These are phyloP conservation scores for Logfia minima DNA, from an alignment of 129 eudicot genomes.

Conservation along the genomic window DNA sequence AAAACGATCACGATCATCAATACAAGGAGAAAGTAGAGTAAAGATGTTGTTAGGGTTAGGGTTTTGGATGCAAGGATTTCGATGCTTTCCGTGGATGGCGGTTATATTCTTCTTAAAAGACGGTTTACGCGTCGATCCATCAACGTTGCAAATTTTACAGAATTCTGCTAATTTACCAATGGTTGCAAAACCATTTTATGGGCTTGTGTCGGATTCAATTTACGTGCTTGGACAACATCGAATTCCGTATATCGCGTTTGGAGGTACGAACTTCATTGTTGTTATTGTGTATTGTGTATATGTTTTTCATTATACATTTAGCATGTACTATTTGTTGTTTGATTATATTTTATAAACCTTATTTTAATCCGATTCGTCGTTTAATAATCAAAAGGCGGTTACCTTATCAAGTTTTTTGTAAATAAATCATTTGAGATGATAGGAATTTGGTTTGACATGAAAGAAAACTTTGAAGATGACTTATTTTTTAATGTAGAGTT, in stretches of 20 bases:
- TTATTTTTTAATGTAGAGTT: background rate
- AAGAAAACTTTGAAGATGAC: background rate
- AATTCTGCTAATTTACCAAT: constrained; percentile 86
- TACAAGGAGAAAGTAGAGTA: constrained; percentile 7
- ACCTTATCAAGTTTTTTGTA: background rate
- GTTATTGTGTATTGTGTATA: background rate
- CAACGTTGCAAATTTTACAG: constrained; percentile 77
- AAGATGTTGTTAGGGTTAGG: constrained; percentile 68
- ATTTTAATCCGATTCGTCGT: background rate
- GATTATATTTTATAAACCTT: background rate
- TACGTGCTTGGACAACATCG: constrained; percentile 79
- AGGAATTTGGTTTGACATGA: background rate
- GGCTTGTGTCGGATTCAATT: constrained; percentile 76
- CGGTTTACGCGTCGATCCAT: constrained; percentile 63
- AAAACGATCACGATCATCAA: background rate
- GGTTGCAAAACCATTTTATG: constrained; percentile 90
- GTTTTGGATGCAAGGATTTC: constrained; percentile 78
- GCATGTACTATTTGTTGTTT: background rate
- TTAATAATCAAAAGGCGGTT: background rate
- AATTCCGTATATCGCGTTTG: constrained; percentile 80
- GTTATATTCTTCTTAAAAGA: constrained; percentile 81
- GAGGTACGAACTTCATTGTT: constrained; percentile 46
- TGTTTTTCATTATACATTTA: constrained; percentile 15
- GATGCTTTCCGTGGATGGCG: constrained; percentile 89
- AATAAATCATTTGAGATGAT: background rate